Conservation (phyloP, 768 basidiomycete species). For the Botryobasidium botryosum region DNA sequence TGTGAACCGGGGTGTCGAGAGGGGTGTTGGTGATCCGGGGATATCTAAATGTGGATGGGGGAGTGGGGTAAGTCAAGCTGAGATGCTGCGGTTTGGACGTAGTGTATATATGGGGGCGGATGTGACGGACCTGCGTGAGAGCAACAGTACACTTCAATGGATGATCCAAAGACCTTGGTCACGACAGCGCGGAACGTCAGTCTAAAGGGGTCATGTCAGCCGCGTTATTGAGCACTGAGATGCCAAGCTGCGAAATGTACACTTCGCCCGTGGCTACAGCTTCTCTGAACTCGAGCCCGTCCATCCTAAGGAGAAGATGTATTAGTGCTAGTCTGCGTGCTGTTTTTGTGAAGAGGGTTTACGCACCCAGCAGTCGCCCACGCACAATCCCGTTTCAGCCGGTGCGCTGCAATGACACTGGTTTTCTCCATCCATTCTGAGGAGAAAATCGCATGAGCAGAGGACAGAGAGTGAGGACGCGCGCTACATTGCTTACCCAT, state of each 20-base stretch:
- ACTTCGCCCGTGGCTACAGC: conserved; percentile 9
- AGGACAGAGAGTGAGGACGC: too few relatives aligned
- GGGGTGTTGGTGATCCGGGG: conserved; percentile 90
- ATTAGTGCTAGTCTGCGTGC: neutral
- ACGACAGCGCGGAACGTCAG: conserved; percentile 9
- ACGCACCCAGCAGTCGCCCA: conserved; percentile 8
- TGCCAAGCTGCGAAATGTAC: neutral
- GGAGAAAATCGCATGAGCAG: neutral
- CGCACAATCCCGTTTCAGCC: conserved; percentile 3
- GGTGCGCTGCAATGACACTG: conserved; percentile 2
- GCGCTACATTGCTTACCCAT: conserved; percentile 10
- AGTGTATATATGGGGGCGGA: neutral
- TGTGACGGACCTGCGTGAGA: conserved; percentile 6
- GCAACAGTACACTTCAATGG: conserved; percentile 10
- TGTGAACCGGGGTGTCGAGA: conserved; percentile 7
- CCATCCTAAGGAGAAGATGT: conserved; percentile 5
- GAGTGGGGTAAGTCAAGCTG: neutral
- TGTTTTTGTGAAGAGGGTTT: neutral
- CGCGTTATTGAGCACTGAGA: neutral
- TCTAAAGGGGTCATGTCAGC: neutral
- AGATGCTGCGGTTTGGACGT: neutral
- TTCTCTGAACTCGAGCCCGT: conserved; percentile 8
- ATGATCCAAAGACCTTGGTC: conserved; percentile 4
- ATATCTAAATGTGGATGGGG: conserved; percentile 25
- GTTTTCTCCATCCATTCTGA: conserved; percentile 10